Conservation (phyloP, 2,329 filamentous ascomycete species). For the Paraphaeosphaeria sporulosa region DNA sequence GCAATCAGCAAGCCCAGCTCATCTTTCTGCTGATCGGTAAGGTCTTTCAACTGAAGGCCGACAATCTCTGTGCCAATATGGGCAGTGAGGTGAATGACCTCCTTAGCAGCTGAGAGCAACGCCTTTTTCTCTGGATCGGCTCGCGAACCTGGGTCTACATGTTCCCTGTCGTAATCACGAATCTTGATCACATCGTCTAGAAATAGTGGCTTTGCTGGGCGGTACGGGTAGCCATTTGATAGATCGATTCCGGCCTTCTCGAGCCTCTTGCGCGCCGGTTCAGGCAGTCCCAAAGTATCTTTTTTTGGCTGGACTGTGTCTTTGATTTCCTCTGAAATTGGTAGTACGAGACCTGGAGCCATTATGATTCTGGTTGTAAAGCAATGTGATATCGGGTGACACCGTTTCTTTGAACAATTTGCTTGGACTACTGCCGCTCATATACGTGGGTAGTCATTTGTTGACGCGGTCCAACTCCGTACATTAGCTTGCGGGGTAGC, state of each 20-base stretch:
- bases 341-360: slow-evolving; percentile 63
- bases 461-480: slow-evolving; percentile 7
- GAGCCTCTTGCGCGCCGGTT: slow-evolving; percentile 63
- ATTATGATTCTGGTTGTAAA: slow-evolving; percentile 42
- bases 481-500: slow-evolving; percentile 40
- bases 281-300: slow-evolving; percentile 69
- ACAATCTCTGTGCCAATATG: slow-evolving; percentile 50
- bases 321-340: slow-evolving; percentile 60
- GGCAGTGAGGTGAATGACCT: slow-evolving; percentile 42
- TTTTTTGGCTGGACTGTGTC: slow-evolving; percentile 70
- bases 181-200: slow-evolving; percentile 75
- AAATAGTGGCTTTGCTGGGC: slow-evolving; percentile 71
- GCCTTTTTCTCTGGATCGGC: slow-evolving; percentile 59
- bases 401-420: background rate
- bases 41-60: slow-evolving; percentile 57
- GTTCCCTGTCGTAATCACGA: slow-evolving; percentile 54
- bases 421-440: background rate
- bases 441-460: background rate
- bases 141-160: slow-evolving; percentile 53
- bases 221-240: slow-evolving; percentile 74
- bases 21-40: slow-evolving; percentile 58
- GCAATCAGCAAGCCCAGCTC: slow-evolving; percentile 56
- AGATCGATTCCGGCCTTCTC: slow-evolving; percentile 75
- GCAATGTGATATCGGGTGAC: background rate
- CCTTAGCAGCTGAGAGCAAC: slow-evolving; percentile 52